Base-by-base conservation (phyloP, 495 filamentous ascomycete genomes). In the Penicillium canariense region DNA sequence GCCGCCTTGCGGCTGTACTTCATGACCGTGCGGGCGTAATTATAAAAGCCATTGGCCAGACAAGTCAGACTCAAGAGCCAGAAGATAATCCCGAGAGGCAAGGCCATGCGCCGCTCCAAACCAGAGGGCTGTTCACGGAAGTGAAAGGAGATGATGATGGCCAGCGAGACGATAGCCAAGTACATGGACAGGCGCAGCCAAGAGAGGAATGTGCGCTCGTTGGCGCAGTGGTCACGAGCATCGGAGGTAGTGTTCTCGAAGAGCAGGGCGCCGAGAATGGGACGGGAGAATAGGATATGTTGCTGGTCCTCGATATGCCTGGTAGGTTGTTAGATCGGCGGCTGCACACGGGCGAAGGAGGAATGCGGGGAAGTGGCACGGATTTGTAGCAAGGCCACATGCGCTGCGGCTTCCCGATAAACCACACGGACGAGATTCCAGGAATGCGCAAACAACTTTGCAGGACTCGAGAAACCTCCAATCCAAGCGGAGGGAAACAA, bases 121-220 rank as follows among this genome's bases (percentile, higher is more conserved):
- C 66, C 63, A 1, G 84, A 82, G 3, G 94, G 89, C 53, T 84
- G 70, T 17, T 78, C 73, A 56, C 89, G 89, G 48, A 98, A 83
- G 59, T 98, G 92, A 69, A 98, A 97, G 7, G 91, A 96, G 34
- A 96, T 80, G 8, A 94, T 81, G 55, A 98, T 96, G 35, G 94
- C 94, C 15, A 93, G 77, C 8, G 90, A 82, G 17, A 97, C 93
- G 28, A 98, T 76, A 49, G 90, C 81, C 77, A 98, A 87, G 75
- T 96, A 96, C 62, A 97, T 83, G 15, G 88, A 86, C 5, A 98
- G 83, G 3, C 94, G 85, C 4, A 98, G 86, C 83, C 92, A 97
- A 17, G 95, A 97, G 47, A 98, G 87, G 66, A 97, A 98, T 17
- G 88, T 82, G 39, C 80, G 77, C 58, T 82, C 80, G 46, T 81